phyloP scores from a whole-genome alignment of 345 rosid species.

The Eucalyptus paniculata region DNA sequence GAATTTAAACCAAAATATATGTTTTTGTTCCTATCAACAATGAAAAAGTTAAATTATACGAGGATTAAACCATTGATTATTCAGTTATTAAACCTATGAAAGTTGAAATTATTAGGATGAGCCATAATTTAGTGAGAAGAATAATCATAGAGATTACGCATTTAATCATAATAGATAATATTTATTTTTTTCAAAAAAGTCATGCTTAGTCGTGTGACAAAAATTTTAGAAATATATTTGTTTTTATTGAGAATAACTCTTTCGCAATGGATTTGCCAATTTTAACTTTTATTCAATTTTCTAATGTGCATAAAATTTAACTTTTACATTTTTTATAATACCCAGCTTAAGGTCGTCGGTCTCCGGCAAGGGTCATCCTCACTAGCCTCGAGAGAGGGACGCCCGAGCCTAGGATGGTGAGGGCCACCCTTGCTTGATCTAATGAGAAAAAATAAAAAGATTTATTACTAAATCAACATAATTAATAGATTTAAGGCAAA shows the following conservation, averaged over 20 bases:
- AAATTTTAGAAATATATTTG: background rate
- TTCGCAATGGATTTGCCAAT: background rate
- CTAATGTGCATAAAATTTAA: background rate
- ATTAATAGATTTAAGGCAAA: no score
- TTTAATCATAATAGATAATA: background rate
- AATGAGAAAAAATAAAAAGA: no score
- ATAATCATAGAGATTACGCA: background rate
- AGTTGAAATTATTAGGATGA: background rate
- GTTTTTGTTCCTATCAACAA: background rate
- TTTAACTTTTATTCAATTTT: background rate
- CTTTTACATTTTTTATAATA: no score
- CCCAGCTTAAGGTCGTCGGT: no score
- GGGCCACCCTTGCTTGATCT: no score
- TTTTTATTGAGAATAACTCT: background rate
- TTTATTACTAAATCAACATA: no score
- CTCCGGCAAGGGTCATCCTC: no score
- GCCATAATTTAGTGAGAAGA: background rate
- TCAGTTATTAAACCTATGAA: background rate
- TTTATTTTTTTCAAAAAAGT: background rate
- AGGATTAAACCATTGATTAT: background rate
- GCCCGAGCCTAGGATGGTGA: no score
- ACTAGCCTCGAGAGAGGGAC: no score
- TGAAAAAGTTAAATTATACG: background rate
- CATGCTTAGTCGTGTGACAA: background rate
- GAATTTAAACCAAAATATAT: background rate